A percentile compares a stretch with the other conserved stretches of the same genome.
Conservation (phyloP, 2,329 filamentous ascomycete genomes). For the Clarireedia hainanense region DNA sequence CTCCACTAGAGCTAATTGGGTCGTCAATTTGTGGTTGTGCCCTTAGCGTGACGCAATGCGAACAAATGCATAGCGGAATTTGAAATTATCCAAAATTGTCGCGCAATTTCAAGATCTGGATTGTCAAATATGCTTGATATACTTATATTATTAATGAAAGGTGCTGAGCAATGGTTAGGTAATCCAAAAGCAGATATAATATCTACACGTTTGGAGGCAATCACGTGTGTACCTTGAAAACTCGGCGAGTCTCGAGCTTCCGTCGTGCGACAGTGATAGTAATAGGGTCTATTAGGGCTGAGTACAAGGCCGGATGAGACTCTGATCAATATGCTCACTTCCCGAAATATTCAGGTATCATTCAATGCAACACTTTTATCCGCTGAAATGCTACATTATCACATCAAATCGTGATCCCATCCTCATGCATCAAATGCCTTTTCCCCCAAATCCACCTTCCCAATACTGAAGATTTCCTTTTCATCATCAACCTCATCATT, state of each 20-base stretch:
- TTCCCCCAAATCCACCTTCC: slow-evolving; percentile 75
- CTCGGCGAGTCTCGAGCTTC: too few species aligned
- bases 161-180: neutral
- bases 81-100: neutral
- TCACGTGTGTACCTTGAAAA: too few species aligned
- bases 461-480: slow-evolving; percentile 91
- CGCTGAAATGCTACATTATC: neutral
- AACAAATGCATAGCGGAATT: neutral
- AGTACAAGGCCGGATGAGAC: neutral
- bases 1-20: neutral
- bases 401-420: neutral
- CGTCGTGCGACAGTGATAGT: too few species aligned
- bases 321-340: too few species aligned
- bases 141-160: too few species aligned
- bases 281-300: neutral
- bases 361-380: neutral
- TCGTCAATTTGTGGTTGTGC: neutral
- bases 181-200: neutral
- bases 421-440: slow-evolving; percentile 27
- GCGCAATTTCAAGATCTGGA: too few species aligned
- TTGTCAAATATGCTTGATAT: too few species aligned
- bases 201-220: too few species aligned
- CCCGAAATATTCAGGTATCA: neutral
- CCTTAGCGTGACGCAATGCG: neutral
- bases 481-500: slow-evolving; percentile 93